These are phyloP conservation scores for Wickerhamomyces ciferrii DNA, from an alignment of 805 yeast species.

Conservation along the genomic window DNA sequence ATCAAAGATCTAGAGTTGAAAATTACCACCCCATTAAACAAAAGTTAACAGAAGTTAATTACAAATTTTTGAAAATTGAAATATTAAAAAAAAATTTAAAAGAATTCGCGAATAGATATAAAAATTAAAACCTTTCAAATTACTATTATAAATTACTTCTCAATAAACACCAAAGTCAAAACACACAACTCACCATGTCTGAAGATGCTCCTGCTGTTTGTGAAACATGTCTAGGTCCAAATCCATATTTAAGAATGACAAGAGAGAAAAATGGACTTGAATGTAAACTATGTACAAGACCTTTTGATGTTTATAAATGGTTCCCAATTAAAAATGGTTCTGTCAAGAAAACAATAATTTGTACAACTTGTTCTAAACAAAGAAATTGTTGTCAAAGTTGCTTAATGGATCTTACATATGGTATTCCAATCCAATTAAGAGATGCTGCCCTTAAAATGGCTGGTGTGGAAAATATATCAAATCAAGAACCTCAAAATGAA, in stretches of 20 bases:
- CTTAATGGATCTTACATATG: constrained; percentile 74
- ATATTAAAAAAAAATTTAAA: too few relatives aligned
- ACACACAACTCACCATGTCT: not conserved
- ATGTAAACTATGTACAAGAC: constrained; percentile 81
- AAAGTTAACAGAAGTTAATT: too few relatives aligned
- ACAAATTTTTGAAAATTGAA: too few relatives aligned
- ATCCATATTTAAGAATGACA: constrained; percentile 63
- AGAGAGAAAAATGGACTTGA: constrained; percentile 70
- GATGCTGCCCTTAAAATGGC: constrained; percentile 79
- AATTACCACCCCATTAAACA: too few relatives aligned
- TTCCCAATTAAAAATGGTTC: constrained; percentile 38
- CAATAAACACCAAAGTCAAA: too few relatives aligned
- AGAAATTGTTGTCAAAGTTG: constrained; percentile 87
- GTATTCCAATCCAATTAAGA: constrained; percentile 72
- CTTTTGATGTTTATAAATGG: constrained; percentile 82
- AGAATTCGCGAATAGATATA: too few relatives aligned
- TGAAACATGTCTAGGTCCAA: constrained; percentile 64
- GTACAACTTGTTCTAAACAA: constrained; percentile 73
- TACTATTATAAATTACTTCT: too few relatives aligned
- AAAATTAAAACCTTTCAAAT: too few relatives aligned
- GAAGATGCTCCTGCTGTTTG: constrained; percentile 56
- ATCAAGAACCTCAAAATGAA: constrained; percentile 42
- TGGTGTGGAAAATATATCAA: constrained; percentile 34
- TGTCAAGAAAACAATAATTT: constrained; percentile 61
- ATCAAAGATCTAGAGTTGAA: too few relatives aligned